A percentile compares a stretch with the other conserved stretches of the same genome.
Evolutionary conservation across 257 asterid species (phyloP).

Genomic region (Solanum medicagineum): DNA sequence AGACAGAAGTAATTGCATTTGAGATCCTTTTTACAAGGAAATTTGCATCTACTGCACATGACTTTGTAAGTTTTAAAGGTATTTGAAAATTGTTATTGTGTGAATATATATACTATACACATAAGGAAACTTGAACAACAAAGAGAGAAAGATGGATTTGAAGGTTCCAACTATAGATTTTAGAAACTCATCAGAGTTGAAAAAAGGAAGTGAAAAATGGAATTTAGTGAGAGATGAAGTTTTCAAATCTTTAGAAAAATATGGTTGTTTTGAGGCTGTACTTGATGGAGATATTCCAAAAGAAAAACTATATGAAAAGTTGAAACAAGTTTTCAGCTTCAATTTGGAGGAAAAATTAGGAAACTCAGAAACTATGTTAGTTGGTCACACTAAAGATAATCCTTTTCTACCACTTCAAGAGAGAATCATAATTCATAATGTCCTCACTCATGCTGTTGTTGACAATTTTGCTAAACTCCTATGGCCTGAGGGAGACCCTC

Average conservation of each 20-base stretch:
- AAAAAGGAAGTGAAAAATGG: not conserved
- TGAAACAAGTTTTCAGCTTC: not conserved
- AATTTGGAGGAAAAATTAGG: not conserved
- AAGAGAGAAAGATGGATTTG: not conserved
- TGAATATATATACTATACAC: not conserved
- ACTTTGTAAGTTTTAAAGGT: not conserved
- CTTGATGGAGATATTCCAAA: not conserved
- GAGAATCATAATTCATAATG: not conserved
- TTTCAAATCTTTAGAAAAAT: not conserved
- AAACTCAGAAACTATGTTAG: not conserved
- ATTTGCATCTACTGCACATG: not conserved
- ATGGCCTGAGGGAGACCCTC: not conserved
- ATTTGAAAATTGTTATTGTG: no score
- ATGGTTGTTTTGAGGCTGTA: not conserved
- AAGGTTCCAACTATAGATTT: not conserved
- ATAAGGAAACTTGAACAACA: not conserved
- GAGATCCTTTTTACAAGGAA: not conserved
- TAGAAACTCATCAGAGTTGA: not conserved
- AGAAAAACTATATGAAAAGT: not conserved
- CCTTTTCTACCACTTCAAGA: not conserved
- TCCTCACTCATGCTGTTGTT: not conserved
- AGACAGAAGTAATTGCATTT: not conserved
- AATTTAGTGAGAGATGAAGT: not conserved
- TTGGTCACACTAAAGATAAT: not conserved
- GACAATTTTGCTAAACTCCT: not conserved